A percentile compares a stretch with the other conserved stretches of the same genome.
Conservation (phyloP, 2,329 filamentous ascomycete species). For the Ophidiomyces ophidiicola region DNA sequence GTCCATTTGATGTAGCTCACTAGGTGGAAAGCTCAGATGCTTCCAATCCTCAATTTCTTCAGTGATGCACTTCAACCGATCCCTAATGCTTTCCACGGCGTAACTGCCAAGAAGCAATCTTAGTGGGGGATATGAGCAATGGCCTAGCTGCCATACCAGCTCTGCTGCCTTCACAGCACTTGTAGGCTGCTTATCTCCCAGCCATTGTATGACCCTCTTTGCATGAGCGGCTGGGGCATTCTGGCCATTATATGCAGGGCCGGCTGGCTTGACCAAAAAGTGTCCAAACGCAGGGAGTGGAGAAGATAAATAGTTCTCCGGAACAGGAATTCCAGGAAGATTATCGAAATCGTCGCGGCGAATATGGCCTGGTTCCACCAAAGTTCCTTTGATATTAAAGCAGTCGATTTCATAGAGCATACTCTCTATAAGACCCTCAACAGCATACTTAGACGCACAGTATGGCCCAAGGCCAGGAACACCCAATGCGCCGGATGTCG, state of each 20-base stretch:
- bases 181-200: slow-evolving; percentile 82
- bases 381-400: slow-evolving; percentile 85
- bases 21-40: slow-evolving; percentile 56
- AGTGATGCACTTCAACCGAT: slow-evolving; percentile 76
- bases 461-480: slow-evolving; percentile 88
- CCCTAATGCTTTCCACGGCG: slow-evolving; percentile 88
- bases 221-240: slow-evolving; percentile 80
- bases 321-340: slow-evolving; percentile 14
- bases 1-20: slow-evolving; percentile 18
- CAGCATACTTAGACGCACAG: slow-evolving; percentile 93
- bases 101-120: slow-evolving; percentile 80
- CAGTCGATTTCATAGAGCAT: slow-evolving; percentile 91
- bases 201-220: slow-evolving; percentile 83
- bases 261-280: slow-evolving; percentile 78
- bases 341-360: slow-evolving; percentile 57
- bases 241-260: slow-evolving; percentile 63
- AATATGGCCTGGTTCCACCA: slow-evolving; percentile 84
- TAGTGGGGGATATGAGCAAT: slow-evolving; percentile 87
- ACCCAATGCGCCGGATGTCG: slow-evolving; percentile 80
- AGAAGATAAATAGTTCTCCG: slow-evolving; percentile 25
- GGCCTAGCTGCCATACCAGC: slow-evolving; percentile 84
- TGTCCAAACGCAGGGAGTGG: slow-evolving; percentile 76
- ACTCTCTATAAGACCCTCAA: slow-evolving; percentile 87
- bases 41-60: slow-evolving; percentile 95
- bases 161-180: slow-evolving; percentile 88